A percentile compares a stretch with the other conserved stretches of the same genome.
Conservation (phyloP, 768 basidiomycete species). For the Amanita exitialis region DNA sequence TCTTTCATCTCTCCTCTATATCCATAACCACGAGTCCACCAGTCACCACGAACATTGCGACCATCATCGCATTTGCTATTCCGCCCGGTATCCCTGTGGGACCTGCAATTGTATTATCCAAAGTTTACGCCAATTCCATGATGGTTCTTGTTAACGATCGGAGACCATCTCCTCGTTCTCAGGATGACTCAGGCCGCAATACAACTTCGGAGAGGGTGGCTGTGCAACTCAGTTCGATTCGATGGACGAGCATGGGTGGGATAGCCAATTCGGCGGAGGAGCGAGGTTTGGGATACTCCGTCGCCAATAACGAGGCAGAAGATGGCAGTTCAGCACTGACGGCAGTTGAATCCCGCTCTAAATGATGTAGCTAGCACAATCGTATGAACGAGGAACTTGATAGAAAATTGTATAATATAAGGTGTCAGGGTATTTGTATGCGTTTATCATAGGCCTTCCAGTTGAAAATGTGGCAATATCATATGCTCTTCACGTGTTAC, state of each 20-base stretch:
- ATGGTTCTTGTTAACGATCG: slow-evolving; percentile 24
- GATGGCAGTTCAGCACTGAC: not conserved
- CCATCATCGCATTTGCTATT: not conserved
- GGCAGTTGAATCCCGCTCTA: not conserved
- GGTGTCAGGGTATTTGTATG: too few species aligned
- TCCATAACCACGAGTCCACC: slow-evolving; percentile 14
- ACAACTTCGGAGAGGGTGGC: slow-evolving; percentile 2
- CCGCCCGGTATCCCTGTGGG: slow-evolving; percentile 6
- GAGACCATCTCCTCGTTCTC: slow-evolving; percentile 7
- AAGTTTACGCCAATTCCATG: slow-evolving; percentile 24
- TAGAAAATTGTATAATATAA: too few species aligned
- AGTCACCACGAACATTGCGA: slow-evolving; percentile 10
- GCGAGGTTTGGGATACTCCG: not conserved
- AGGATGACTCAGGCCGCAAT: not conserved
- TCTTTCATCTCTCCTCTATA: not conserved
- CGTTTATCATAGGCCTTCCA: too few species aligned
- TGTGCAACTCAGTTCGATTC: not conserved
- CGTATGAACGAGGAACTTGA: too few species aligned
- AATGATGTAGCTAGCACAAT: not conserved
- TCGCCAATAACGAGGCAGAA: not conserved
- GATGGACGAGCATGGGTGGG: not conserved
- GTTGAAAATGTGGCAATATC: too few species aligned
- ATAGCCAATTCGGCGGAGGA: not conserved
- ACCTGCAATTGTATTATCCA: slow-evolving; percentile 22
- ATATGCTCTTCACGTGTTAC: too few species aligned